These are phyloP conservation scores for Cladosporium sp. DNA, from an alignment of 2,329 filamentous ascomycete genomes.

Conservation along the genomic window DNA sequence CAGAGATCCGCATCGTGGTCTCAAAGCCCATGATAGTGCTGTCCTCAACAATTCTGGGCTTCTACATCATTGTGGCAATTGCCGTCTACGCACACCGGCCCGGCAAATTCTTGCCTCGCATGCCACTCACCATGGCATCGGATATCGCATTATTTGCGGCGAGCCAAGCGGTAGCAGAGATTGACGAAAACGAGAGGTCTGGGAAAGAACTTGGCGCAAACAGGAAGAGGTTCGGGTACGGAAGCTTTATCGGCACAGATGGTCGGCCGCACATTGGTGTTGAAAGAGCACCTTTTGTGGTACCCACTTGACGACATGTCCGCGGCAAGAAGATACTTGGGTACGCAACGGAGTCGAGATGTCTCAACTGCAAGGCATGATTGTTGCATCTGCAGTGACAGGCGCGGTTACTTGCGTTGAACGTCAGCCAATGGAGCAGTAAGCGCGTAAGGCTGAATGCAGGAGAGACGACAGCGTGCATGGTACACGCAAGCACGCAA, in stretches of 20 bases:
- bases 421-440: slow-evolving; percentile 7
- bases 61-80: slow-evolving; percentile 48
- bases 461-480: slow-evolving; percentile 10
- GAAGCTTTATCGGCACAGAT: slow-evolving; percentile 51
- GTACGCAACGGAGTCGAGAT: neutral
- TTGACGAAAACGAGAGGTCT: slow-evolving; percentile 20
- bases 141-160: slow-evolving; percentile 51
- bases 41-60: slow-evolving; percentile 43
- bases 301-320: neutral
- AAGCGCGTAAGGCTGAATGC: slow-evolving; percentile 17
- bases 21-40: slow-evolving; percentile 49
- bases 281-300: slow-evolving; percentile 47
- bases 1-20: slow-evolving; percentile 52
- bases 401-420: slow-evolving; percentile 9
- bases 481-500: slow-evolving; percentile 7
- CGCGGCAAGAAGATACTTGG: slow-evolving; percentile 7
- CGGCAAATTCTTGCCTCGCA: slow-evolving; percentile 47
- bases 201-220: neutral
- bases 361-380: slow-evolving; percentile 1
- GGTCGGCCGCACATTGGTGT: slow-evolving; percentile 53
- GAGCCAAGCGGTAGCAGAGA: slow-evolving; percentile 46
- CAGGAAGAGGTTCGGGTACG: slow-evolving; percentile 47
- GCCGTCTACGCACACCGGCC: slow-evolving; percentile 47
- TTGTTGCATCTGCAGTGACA: neutral
- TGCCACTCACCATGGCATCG: slow-evolving; percentile 55